These are phyloP conservation scores for Sphagnurus paluster DNA, from an alignment of 1,284 basidiomycete genomes.

Conservation along the genomic window DNA sequence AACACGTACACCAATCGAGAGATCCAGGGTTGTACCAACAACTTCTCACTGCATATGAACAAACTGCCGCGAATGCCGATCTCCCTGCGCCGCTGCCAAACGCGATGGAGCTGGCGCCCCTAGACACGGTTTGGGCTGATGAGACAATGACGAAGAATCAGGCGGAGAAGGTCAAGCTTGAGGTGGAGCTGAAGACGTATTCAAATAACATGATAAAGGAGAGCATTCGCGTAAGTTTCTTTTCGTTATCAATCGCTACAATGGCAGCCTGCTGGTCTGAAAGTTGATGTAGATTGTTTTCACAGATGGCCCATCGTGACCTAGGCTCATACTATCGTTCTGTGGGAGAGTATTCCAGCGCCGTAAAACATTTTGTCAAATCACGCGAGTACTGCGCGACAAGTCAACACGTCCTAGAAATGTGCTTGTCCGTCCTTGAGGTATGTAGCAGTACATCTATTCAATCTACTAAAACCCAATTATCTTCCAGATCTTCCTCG, in stretches of 20 bases:
- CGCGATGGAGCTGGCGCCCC: constrained; percentile 42
- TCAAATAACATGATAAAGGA: constrained; percentile 93
- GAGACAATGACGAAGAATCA: constrained; percentile 58
- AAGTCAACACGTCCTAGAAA: constrained; percentile 82
- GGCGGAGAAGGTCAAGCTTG: constrained; percentile 71
- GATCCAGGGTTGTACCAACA: constrained; percentile 61
- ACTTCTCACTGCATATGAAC: constrained; percentile 59
- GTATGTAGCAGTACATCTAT: constrained; percentile 34
- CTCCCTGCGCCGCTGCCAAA: constrained; percentile 41
- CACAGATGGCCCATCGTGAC: constrained; percentile 80
- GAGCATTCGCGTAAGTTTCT: constrained; percentile 78
- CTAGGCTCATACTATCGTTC: constrained; percentile 75
- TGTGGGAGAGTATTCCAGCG: constrained; percentile 65
- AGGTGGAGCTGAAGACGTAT: constrained; percentile 89
- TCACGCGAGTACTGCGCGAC: constrained; percentile 86
- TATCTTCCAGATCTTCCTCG: constrained; percentile 78
- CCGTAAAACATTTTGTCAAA: constrained; percentile 81
- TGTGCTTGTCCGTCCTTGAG: constrained; percentile 81
- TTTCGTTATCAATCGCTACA: too few relatives aligned
- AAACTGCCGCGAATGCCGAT: constrained; percentile 39
- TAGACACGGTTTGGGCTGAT: constrained; percentile 68
- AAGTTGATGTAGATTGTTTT: not conserved
- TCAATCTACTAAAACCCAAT: not conserved
- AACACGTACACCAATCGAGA: constrained; percentile 59
- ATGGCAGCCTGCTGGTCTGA: constrained; percentile 12